Percentiles rank a stretch among this genome's conserved stretches.
Conservation (phyloP, 2,329 filamentous ascomycete species). For the Calonectria montana region DNA sequence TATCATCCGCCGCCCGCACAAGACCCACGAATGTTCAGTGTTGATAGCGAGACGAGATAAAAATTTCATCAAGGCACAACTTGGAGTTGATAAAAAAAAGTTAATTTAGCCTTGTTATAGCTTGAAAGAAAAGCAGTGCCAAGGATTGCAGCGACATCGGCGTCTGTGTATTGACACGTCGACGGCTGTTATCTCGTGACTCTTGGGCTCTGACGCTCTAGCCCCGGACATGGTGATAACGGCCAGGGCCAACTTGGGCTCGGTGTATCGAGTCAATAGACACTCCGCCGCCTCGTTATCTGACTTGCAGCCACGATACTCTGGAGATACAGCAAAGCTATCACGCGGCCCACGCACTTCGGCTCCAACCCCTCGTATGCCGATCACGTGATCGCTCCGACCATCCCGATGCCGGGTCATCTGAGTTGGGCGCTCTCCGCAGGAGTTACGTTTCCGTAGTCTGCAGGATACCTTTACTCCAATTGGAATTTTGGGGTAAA, state of each 20-base stretch:
- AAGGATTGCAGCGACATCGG: not conserved
- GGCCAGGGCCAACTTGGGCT: not conserved
- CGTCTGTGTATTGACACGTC: not conserved
- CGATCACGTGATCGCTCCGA: slow-evolving; percentile 17
- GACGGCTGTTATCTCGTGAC: not conserved
- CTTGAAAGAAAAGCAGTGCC: not conserved
- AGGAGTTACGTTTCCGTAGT: slow-evolving; percentile 1
- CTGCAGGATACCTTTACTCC: not conserved
- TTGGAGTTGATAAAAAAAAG: not conserved
- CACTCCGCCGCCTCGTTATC: not conserved
- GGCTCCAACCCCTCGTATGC: not conserved
- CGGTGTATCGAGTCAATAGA: not conserved
- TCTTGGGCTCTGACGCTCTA: not conserved
- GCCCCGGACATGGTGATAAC: not conserved
- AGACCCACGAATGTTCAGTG: not conserved
- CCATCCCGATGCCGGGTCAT: not conserved
- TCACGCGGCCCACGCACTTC: slow-evolving; percentile 49
- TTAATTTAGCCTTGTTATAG: slow-evolving; percentile 2
- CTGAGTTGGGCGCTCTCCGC: not conserved
- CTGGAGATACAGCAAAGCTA: slow-evolving; percentile 31
- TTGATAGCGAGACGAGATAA: not conserved
- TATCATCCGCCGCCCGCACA: not conserved
- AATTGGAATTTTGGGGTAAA: slow-evolving; percentile 7
- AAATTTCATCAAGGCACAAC: not conserved
- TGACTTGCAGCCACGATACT: not conserved